Evolutionary conservation across 2,329 filamentous ascomycete species (phyloP).

Genomic region (Calonectria leucothoes): DNA sequence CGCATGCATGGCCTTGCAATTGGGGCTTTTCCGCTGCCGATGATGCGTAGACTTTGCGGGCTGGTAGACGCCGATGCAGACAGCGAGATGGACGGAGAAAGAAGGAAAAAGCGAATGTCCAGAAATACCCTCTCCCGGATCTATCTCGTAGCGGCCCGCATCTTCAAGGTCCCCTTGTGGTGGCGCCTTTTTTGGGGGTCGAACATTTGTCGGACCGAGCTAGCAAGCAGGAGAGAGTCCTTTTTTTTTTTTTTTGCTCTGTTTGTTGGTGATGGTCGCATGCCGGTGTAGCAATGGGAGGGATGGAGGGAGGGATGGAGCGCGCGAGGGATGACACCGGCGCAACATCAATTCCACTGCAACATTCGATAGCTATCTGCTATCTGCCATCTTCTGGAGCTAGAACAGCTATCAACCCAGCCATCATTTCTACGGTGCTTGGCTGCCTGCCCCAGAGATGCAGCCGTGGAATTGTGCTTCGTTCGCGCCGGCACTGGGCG

Average conservation of each 20-base stretch:
- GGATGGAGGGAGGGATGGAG: background rate
- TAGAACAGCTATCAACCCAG: background rate
- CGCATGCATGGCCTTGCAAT: background rate
- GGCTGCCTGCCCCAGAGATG: background rate
- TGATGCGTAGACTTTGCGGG: background rate
- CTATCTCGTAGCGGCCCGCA: background rate
- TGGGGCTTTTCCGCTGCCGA: background rate
- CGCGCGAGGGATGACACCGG: background rate
- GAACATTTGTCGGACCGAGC: background rate
- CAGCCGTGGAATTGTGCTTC: conserved; percentile 4
- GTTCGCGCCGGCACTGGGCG: conserved; percentile 10
- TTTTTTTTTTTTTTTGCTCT: background rate
- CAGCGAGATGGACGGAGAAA: background rate
- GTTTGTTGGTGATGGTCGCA: background rate
- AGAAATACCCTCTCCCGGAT: background rate
- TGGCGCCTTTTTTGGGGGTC: background rate
- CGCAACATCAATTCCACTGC: background rate
- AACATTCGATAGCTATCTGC: background rate
- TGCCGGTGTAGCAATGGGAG: background rate
- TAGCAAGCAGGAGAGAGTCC: background rate
- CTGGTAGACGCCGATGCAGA: background rate
- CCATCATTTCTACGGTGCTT: background rate
- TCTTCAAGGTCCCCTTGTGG: background rate
- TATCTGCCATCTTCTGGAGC: background rate
- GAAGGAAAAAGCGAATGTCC: background rate